Evolutionary conservation across 768 basidiomycete species (phyloP), one percentile per base, ranked within the genome.

Genomic region (Lactarius sp.): DNA sequence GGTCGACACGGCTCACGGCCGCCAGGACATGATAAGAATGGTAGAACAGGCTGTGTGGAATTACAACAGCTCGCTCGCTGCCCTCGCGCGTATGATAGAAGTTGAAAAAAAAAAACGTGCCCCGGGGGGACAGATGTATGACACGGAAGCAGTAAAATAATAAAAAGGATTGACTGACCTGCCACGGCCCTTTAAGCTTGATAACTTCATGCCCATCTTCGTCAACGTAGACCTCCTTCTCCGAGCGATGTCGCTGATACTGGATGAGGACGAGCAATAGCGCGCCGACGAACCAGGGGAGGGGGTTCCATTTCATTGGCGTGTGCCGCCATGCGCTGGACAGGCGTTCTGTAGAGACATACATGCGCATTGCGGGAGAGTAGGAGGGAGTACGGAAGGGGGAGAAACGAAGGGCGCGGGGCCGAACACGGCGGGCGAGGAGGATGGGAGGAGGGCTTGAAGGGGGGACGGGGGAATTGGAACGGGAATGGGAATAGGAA

Each of bases 241-340:
- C 76, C 72, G 53, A 80, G 75, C 65, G 77, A 74, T 69, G 71
- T 65, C 71, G 83, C 59, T 88, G 81, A 70, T 87, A 92, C 70
- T 91, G 87, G 13, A 93, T 77, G 54, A 83, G 81, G 66, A 92
- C 84, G 39, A 96, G 86, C 36, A 96, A 82, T n/a, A 94, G 79
- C 2, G 92, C 93, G 42, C 94, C 94, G 34, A 94, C 88, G 12
- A 92, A 92, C 60, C 96, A 76, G 16, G 94, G 94, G 51, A 98
- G 82, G 10, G 95, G 95, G 69, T 95, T 96, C 95, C 95, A 98
- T 75, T 86, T 91, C 41, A 90, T 94, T 0, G 93, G 92, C 0
- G 95, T 94, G 70, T 86, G 79, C 6, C 81, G 86, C 92, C 92
- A 94, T 33, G 92, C 90, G 64, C 82, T 80, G 34, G 88, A 78